Base-by-base conservation (phyloP, 2,329 filamentous ascomycete genomes). In the Aspergillus niger region DNA sequence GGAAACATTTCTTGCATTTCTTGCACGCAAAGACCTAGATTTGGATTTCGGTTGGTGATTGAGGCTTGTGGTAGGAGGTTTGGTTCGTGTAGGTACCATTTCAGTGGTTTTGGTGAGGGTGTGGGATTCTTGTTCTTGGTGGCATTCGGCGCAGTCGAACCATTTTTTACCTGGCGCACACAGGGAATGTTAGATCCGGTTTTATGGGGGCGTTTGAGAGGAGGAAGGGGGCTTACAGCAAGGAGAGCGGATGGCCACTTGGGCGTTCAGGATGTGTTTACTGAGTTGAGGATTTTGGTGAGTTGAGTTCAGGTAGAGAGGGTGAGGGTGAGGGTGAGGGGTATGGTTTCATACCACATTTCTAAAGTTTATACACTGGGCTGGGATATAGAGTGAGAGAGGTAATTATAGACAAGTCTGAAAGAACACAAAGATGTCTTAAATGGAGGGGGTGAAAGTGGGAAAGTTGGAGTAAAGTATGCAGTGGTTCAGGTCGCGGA, bases 101-200 rank as follows among this genome's bases (percentile, higher is more conserved):
- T 99, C 95, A 69, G 89, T 84, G 65, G 83, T 84, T 79, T 96
- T 90, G 57, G 86, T 79, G 22, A 99, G 87, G 39, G 85, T 79
- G 76, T 98, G 95, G 63, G 82, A 79, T 77, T 96, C 90, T 63
- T 86, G 82, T 76, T 99, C 95, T 57, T 81, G 80, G 80, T 99
- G 95, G 81, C 95, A 99, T 76, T 97, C 90, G 66, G 91, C 91
- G 79, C 95, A 99, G 82, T 99, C 95, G 81, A 97, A 99, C 96
- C 96, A 99, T 83, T 97, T 97, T 63, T 87, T 86, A 82, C 91
- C 91, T 94, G 70, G 24, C 13, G 30, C 2, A 32, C 8, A 6
- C n/a, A 0, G 7, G 28, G 44, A 11, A 48, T 51, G 36, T 38
- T 41, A 43, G 26, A 39, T 26, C 8, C 11, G 28, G 10, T 1